Evolutionary conservation across 768 basidiomycete species (phyloP).

Genomic region (Steccherinum ochraceum): DNA sequence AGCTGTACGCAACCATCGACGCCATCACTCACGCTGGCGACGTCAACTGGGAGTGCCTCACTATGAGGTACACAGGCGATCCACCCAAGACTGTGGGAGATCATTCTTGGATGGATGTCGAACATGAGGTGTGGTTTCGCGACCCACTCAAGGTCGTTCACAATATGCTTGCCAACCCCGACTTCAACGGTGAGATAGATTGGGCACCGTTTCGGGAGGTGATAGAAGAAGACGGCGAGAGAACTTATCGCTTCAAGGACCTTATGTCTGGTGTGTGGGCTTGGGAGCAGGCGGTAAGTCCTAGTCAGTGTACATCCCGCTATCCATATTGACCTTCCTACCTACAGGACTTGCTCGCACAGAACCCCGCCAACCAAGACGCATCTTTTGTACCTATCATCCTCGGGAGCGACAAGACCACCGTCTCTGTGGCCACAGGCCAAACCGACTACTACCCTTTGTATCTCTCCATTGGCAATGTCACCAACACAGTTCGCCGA

Average conservation of each 20-base stretch:
- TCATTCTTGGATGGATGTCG: constrained; percentile 26
- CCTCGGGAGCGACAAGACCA: constrained; percentile 35
- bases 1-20: constrained; percentile 22
- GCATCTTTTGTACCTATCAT: constrained; percentile 19
- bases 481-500: constrained; percentile 10
- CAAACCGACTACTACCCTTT: constrained; percentile 19
- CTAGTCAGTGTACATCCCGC: constrained; percentile 1
- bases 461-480: constrained; percentile 17
- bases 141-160: constrained; percentile 23
- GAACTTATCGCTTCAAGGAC: constrained; percentile 25
- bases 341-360: constrained; percentile 17
- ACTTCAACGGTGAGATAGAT: constrained; percentile 29
- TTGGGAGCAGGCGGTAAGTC: constrained; percentile 31
- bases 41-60: constrained; percentile 18
- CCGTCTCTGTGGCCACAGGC: constrained; percentile 25
- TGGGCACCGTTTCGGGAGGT: constrained; percentile 23
- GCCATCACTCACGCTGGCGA: constrained; percentile 22
- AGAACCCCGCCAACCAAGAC: constrained; percentile 3
- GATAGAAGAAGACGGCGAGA: constrained; percentile 17
- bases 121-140: constrained; percentile 28
- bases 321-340: constrained; percentile 7
- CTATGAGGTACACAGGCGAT: constrained; percentile 17
- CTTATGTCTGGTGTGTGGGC: constrained; percentile 37
- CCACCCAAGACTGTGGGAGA: constrained; percentile 13
- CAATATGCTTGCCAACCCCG: constrained; percentile 27